Conservation (phyloP, 192 early-diverging fungal species). For the Umbelopsis vinacea region DNA sequence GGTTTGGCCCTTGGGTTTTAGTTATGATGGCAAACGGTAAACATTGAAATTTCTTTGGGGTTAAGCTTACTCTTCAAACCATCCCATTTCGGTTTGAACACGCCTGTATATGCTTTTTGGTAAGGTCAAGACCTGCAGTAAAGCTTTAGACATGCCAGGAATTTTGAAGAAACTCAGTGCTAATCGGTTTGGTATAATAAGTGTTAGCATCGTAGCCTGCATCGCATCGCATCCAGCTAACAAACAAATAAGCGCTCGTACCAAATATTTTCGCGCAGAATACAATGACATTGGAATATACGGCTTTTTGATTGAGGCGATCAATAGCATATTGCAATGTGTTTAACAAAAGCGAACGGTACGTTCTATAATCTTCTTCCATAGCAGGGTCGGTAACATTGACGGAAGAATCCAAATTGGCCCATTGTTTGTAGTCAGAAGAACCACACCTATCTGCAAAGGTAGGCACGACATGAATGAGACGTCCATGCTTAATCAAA, state of each 20-base stretch:
- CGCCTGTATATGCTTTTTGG: slow-evolving; percentile 24
- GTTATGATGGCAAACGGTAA: no score
- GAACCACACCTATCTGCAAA: slow-evolving; percentile 24
- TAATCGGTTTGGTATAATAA: background rate
- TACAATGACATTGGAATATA: slow-evolving; percentile 52
- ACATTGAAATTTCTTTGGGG: no score
- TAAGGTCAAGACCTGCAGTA: slow-evolving; percentile 48
- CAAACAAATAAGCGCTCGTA: background rate
- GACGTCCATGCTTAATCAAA: background rate
- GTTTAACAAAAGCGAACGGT: slow-evolving; percentile 37
- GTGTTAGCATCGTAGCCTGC: background rate
- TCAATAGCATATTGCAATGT: slow-evolving; percentile 51
- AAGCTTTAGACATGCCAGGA: slow-evolving; percentile 48
- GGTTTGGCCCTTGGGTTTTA: background rate
- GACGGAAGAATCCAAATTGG: background rate
- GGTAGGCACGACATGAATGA: no score
- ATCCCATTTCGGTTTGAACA: slow-evolving; percentile 21
- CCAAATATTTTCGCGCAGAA: slow-evolving; percentile 56
- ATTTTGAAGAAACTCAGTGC: slow-evolving; percentile 55
- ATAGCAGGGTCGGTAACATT: background rate
- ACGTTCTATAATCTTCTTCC: slow-evolving; percentile 26
- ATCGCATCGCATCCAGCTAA: background rate
- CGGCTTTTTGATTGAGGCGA: slow-evolving; percentile 46
- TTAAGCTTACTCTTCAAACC: slow-evolving; percentile 1
- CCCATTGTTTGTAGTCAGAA: slow-evolving; percentile 24